These are phyloP conservation scores for Staphylotrichum longicolle DNA, from an alignment of 495 filamentous ascomycete genomes.

Conservation along the genomic window DNA sequence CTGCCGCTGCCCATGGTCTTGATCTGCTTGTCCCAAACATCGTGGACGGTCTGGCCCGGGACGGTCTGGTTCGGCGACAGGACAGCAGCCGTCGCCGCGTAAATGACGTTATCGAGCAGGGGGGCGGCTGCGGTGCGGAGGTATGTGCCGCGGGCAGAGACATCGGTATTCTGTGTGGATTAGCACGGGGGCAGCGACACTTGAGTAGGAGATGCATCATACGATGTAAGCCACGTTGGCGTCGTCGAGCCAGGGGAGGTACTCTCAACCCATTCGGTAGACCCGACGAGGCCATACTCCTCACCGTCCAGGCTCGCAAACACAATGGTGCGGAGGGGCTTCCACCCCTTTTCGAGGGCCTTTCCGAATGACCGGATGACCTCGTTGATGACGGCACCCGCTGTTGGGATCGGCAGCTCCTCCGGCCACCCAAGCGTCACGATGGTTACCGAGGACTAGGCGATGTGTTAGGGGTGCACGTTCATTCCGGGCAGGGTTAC, in stretches of 20 bases:
- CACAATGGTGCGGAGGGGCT: slow-evolving; percentile 83
- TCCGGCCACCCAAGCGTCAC: slow-evolving; percentile 90
- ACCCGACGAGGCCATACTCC: slow-evolving; percentile 89
- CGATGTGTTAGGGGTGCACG: neutral
- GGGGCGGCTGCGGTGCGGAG: slow-evolving; percentile 75
- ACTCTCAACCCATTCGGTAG: slow-evolving; percentile 95
- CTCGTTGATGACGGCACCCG: slow-evolving; percentile 83
- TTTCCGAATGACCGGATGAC: slow-evolving; percentile 78
- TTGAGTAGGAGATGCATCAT: neutral
- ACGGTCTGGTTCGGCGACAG: slow-evolving; percentile 82
- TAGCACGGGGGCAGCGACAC: neutral
- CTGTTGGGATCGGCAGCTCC: slow-evolving; percentile 86
- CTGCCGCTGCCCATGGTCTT: slow-evolving; percentile 74
- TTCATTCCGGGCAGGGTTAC: neutral
- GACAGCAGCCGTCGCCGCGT: slow-evolving; percentile 66
- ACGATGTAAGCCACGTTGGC: slow-evolving; percentile 77
- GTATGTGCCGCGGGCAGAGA: slow-evolving; percentile 65
- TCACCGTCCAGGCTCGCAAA: slow-evolving; percentile 95
- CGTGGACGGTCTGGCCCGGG: slow-evolving; percentile 69
- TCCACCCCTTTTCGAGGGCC: slow-evolving; percentile 78
- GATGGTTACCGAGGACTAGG: slow-evolving; percentile 83
- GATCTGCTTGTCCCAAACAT: slow-evolving; percentile 67
- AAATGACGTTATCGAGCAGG: slow-evolving; percentile 72
- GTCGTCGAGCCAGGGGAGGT: slow-evolving; percentile 75
- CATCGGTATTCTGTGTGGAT: slow-evolving; percentile 66